Conservation (phyloP, 2,329 filamentous ascomycete genomes). For the Aspergillus sp. region DNA sequence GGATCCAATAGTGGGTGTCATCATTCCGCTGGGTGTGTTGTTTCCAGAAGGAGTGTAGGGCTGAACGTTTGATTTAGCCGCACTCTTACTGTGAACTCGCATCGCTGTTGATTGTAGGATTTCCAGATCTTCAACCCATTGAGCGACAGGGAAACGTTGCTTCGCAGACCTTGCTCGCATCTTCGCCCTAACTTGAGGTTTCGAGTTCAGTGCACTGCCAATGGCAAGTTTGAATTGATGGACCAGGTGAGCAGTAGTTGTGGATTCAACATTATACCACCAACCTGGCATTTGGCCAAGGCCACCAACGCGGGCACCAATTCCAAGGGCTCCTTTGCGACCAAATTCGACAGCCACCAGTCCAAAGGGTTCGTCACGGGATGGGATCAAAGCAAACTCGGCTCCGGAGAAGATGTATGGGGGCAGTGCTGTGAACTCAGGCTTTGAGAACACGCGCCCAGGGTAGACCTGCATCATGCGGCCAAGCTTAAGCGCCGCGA, state of each 20-base stretch:
- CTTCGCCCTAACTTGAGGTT: constrained; percentile 54
- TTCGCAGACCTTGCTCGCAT: constrained; percentile 66
- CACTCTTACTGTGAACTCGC: constrained; percentile 53
- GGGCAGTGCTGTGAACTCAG: constrained; percentile 66
- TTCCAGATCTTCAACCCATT: constrained; percentile 66
- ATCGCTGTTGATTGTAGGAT: constrained; percentile 62
- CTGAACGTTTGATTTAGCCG: constrained; percentile 30
- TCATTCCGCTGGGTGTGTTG: constrained; percentile 42
- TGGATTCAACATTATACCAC: constrained; percentile 70
- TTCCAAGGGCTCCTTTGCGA: constrained; percentile 65
- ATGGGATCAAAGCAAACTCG: constrained; percentile 68
- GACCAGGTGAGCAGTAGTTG: constrained; percentile 61
- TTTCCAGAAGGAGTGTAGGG: constrained; percentile 42
- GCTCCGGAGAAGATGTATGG: constrained; percentile 67
- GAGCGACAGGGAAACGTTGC: constrained; percentile 66
- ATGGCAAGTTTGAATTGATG: constrained; percentile 67
- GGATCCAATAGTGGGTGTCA: constrained; percentile 32
- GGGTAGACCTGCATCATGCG: constrained; percentile 66
- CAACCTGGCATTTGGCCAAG: constrained; percentile 71
- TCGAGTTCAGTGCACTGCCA: constrained; percentile 59
- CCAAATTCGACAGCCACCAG: constrained; percentile 69
- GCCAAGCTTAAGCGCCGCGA: constrained; percentile 64
- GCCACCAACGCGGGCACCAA: constrained; percentile 65
- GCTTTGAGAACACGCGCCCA: constrained; percentile 65
- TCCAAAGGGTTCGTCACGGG: constrained; percentile 68